Conservation (phyloP, 495 filamentous ascomycete genomes). For the Lindgomyces ingoldianus region DNA sequence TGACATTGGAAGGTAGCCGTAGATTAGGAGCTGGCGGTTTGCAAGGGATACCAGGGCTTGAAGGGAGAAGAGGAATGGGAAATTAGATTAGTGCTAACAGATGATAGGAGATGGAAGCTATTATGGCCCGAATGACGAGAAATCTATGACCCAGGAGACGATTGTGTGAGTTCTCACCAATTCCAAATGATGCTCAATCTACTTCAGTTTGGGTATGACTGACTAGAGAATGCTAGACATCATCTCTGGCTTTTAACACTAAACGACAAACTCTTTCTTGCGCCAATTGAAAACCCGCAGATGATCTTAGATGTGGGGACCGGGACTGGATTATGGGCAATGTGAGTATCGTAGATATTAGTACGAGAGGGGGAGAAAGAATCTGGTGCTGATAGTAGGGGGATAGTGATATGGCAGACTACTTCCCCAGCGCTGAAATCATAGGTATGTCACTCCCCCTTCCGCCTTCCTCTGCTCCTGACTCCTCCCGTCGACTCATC, state of each 20-base stretch:
- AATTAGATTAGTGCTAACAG: neutral
- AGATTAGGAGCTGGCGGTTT: no score
- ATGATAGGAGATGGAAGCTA: slow-evolving; percentile 32
- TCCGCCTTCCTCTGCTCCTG: neutral
- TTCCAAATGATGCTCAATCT: neutral
- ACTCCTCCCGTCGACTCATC: neutral
- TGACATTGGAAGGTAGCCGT: no score
- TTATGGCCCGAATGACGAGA: slow-evolving; percentile 36
- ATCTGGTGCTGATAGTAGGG: neutral
- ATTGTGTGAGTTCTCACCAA: slow-evolving; percentile 27
- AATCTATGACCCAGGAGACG: slow-evolving; percentile 16
- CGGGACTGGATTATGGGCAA: slow-evolving; percentile 45
- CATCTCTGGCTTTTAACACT: slow-evolving; percentile 40
- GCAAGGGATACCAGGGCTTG: no score
- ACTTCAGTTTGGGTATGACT: no score
- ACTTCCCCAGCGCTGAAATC: slow-evolving; percentile 29
- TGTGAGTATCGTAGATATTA: slow-evolving; percentile 27
- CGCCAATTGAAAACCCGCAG: slow-evolving; percentile 39
- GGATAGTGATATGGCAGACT: slow-evolving; percentile 35
- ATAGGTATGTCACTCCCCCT: slow-evolving; percentile 21
- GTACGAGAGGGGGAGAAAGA: neutral
- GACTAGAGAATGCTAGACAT: slow-evolving; percentile 30
- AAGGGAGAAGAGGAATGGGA: neutral
- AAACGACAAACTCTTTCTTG: slow-evolving; percentile 39
- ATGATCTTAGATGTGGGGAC: slow-evolving; percentile 43